These are phyloP conservation scores for Skeletonema grethae DNA, from an alignment of 108 stramenopile species.

Conservation along the genomic window DNA sequence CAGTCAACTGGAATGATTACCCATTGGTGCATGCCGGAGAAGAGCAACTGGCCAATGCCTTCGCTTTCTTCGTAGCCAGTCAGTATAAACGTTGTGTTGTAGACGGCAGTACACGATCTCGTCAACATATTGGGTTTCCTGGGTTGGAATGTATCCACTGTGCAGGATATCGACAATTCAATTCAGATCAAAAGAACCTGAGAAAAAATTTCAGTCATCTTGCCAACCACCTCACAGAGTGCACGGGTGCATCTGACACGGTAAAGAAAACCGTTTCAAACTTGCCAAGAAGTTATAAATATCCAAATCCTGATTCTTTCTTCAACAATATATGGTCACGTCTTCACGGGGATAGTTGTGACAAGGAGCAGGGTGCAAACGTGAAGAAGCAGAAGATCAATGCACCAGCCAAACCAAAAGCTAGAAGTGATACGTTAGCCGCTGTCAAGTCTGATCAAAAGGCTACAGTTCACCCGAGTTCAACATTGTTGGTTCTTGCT, in stretches of 20 bases:
- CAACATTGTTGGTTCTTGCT: background rate
- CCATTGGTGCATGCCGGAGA: background rate
- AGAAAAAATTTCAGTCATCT: background rate
- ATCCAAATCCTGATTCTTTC: background rate
- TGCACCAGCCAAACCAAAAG: no score
- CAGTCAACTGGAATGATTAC: background rate
- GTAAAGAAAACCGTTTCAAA: background rate
- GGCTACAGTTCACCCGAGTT: background rate
- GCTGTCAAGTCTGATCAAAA: background rate
- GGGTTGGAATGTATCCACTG: constrained; percentile 2
- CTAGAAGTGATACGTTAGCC: no score
- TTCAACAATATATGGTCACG: background rate
- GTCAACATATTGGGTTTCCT: background rate
- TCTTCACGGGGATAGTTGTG: background rate
- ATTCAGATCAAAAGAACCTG: background rate
- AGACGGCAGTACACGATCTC: background rate
- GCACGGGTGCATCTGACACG: background rate
- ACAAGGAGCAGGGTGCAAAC: background rate
- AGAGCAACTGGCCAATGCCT: background rate
- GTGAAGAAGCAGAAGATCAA: background rate
- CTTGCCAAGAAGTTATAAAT: background rate
- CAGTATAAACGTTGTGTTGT: background rate
- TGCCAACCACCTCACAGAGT: background rate
- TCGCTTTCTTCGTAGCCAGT: background rate
- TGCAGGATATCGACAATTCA: background rate